A percentile compares a stretch with the other conserved stretches of the same genome.
These are phyloP conservation scores for Orbilia oligospora DNA, from an alignment of 2,329 filamentous ascomycete species.

Conservation along the genomic window DNA sequence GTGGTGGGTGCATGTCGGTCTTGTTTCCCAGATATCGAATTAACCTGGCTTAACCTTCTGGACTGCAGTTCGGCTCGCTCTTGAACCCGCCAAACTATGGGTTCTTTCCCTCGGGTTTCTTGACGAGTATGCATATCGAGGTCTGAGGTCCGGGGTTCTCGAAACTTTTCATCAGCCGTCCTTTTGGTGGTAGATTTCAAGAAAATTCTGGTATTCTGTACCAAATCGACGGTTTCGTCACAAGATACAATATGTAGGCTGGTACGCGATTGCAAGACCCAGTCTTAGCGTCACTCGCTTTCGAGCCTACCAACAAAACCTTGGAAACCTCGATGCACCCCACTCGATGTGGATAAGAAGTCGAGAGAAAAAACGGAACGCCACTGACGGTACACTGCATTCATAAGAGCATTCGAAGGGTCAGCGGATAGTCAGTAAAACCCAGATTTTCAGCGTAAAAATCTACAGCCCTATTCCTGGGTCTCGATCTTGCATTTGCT, in stretches of 20 bases:
- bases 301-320: constrained; percentile 12
- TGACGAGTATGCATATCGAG: background rate
- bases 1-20: constrained; percentile 23
- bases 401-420: background rate
- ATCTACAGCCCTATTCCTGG: constrained; percentile 42
- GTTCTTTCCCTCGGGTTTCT: constrained; percentile 26
- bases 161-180: no score
- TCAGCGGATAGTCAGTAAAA: constrained; percentile 19
- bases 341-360: constrained; percentile 49
- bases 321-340: constrained; percentile 30
- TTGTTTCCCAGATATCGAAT: constrained; percentile 37
- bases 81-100: constrained; percentile 38
- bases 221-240: background rate
- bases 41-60: constrained; percentile 16
- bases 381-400: constrained; percentile 50
- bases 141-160: background rate
- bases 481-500: constrained; percentile 39
- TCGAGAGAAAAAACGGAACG: constrained; percentile 42
- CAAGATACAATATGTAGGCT: background rate
- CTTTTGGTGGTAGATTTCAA: background rate
- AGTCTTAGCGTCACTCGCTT: constrained; percentile 32
- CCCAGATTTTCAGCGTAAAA: constrained; percentile 28
- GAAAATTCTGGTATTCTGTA: background rate
- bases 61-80: constrained; percentile 26
- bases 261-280: background rate